Conservation (phyloP, 2,329 filamentous ascomycete species). For the Paecilomyces formosus region DNA sequence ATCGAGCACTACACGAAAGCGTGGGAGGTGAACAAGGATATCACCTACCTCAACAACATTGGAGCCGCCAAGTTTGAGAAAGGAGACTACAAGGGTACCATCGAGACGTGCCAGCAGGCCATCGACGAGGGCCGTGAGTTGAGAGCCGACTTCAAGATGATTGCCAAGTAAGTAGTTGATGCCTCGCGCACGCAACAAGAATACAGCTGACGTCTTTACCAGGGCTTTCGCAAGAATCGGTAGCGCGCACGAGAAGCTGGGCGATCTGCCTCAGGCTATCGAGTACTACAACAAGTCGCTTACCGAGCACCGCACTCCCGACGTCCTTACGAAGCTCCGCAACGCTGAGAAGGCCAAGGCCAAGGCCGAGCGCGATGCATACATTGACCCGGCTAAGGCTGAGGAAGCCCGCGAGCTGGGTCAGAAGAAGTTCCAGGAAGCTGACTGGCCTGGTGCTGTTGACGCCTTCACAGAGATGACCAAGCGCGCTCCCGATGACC, state of each 20-base stretch:
- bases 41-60: slow-evolving; percentile 95
- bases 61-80: slow-evolving; percentile 94
- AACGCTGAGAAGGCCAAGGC: slow-evolving; percentile 80
- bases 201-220: slow-evolving; percentile 6
- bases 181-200: neutral
- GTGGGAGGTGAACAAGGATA: slow-evolving; percentile 92
- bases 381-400: slow-evolving; percentile 84
- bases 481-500: slow-evolving; percentile 87
- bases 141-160: slow-evolving; percentile 94
- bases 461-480: slow-evolving; percentile 94
- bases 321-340: slow-evolving; percentile 87
- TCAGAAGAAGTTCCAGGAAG: slow-evolving; percentile 95
- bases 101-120: slow-evolving; percentile 80
- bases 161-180: slow-evolving; percentile 63
- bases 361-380: slow-evolving; percentile 66
- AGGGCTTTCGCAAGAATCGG: slow-evolving; percentile 89
- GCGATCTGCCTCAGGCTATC: slow-evolving; percentile 70
- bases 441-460: slow-evolving; percentile 90
- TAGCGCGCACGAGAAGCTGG: slow-evolving; percentile 83
- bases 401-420: slow-evolving; percentile 93
- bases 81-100: slow-evolving; percentile 80
- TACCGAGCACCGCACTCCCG: slow-evolving; percentile 92
- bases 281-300: slow-evolving; percentile 89
- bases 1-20: slow-evolving; percentile 92
- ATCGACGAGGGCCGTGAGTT: slow-evolving; percentile 83